Percentiles rank a stretch among this genome's conserved stretches.
phyloP scores from a whole-genome alignment of 1,284 basidiomycete genomes.

The Erythrobasidium hasegawianum region DNA sequence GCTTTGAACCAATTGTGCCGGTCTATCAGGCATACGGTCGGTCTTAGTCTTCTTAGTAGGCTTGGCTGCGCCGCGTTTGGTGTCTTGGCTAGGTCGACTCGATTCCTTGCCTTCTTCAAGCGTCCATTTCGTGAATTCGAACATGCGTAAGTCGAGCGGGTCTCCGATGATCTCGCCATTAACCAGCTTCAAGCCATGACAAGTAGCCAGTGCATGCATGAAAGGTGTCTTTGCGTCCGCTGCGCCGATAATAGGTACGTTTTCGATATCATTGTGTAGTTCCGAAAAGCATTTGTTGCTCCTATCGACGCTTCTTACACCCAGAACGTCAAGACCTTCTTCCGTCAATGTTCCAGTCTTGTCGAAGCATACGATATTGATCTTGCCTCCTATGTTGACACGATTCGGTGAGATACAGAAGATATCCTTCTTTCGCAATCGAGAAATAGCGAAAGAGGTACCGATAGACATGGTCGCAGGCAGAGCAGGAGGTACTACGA shows the following conservation, averaged over 20 bases:
- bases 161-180: slow-evolving; percentile 88
- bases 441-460: slow-evolving; percentile 87
- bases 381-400: slow-evolving; percentile 92
- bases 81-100: slow-evolving; percentile 32
- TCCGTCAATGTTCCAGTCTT: slow-evolving; percentile 99
- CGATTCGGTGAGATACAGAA: slow-evolving; percentile 97
- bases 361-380: slow-evolving; percentile 98
- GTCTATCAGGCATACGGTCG: slow-evolving; percentile 58
- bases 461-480: slow-evolving; percentile 97
- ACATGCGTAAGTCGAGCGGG: slow-evolving; percentile 83
- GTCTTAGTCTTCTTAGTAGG: slow-evolving; percentile 24
- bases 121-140: slow-evolving; percentile 93
- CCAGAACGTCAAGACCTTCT: slow-evolving; percentile 94
- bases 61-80: slow-evolving; percentile 18
- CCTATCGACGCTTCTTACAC: slow-evolving; percentile 77
- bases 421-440: slow-evolving; percentile 82
- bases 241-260: slow-evolving; percentile 69
- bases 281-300: slow-evolving; percentile 76
- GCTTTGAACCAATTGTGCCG: slow-evolving; percentile 89
- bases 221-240: slow-evolving; percentile 68
- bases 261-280: slow-evolving; percentile 78
- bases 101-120: slow-evolving; percentile 73
- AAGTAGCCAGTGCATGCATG: slow-evolving; percentile 89
- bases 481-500: slow-evolving; percentile 95
- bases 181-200: slow-evolving; percentile 91